phyloP scores from a whole-genome alignment of 2,329 filamentous ascomycete species.

The Bipolaris victoriae region DNA sequence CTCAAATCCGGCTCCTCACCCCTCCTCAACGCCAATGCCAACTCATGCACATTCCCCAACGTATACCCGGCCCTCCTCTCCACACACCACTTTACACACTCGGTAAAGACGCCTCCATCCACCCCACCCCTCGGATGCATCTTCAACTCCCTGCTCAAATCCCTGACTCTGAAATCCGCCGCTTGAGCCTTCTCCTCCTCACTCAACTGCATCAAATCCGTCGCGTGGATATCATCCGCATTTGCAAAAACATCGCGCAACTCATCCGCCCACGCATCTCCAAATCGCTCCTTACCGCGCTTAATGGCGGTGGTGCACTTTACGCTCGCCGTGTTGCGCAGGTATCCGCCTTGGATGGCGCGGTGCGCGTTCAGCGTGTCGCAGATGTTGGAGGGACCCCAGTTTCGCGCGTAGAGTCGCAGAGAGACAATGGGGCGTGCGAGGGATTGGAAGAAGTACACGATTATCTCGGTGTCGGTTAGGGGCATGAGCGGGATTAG shows the following conservation, averaged over 20 bases:
- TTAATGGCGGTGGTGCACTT: constrained; percentile 38
- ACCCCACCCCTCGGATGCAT: constrained; percentile 21
- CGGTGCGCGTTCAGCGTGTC: constrained; percentile 35
- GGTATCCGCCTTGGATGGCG: constrained; percentile 29
- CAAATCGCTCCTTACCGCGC: constrained; percentile 21
- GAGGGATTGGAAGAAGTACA: constrained; percentile 43
- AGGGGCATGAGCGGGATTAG: constrained; percentile 33
- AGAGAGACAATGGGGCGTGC: constrained; percentile 31
- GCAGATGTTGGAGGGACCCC: constrained; percentile 32
- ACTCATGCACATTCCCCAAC: constrained; percentile 19
- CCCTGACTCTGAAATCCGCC: constrained; percentile 27
- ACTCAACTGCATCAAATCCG: constrained; percentile 25
- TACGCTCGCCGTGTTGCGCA: constrained; percentile 39
- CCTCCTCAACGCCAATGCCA: constrained; percentile 18
- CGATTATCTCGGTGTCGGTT: constrained; percentile 38
- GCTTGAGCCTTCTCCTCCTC: constrained; percentile 7
- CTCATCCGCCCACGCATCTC: constrained; percentile 21
- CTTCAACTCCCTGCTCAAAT: constrained; percentile 21
- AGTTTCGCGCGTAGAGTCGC: constrained; percentile 33
- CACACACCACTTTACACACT: constrained; percentile 33
- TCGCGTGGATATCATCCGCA: constrained; percentile 24
- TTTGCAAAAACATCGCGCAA: constrained; percentile 12
- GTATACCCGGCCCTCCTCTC: constrained; percentile 22
- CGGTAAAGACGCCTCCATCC: constrained; percentile 36
- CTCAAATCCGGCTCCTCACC: not conserved